phyloP scores from a whole-genome alignment of 257 asterid species.

The Solanum virginianum region DNA sequence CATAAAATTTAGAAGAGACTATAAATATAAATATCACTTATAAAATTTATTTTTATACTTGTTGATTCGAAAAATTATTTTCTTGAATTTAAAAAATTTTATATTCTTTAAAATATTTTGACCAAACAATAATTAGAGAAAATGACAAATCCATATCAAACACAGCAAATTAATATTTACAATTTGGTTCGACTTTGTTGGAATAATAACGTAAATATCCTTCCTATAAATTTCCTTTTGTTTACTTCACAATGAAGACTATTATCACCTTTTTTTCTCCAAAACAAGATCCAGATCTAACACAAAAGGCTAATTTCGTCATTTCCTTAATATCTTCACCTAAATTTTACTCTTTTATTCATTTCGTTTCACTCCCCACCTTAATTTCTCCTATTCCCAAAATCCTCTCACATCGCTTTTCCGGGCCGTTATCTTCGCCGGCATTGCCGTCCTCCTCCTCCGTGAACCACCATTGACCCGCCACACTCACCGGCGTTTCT shows the following conservation, averaged over 20 bases:
- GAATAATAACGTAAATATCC: background rate
- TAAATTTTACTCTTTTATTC: background rate
- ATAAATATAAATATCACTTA: no score
- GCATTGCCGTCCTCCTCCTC: constrained; percentile 9
- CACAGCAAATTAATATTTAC: background rate
- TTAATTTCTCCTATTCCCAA: background rate
- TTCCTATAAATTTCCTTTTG: background rate
- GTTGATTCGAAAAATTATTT: no score
- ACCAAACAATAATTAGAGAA: no score
- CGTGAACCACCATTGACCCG: background rate
- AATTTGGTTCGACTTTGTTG: background rate
- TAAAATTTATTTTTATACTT: no score
- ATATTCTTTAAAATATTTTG: no score
- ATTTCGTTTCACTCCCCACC: background rate
- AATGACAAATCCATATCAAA: background rate
- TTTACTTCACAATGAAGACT: background rate
- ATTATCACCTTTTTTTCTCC: background rate
- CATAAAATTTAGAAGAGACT: no score
- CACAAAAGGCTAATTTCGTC: background rate
- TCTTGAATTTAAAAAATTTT: no score
- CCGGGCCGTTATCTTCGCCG: background rate
- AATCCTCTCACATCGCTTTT: background rate
- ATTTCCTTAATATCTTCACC: background rate
- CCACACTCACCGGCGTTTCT: background rate
- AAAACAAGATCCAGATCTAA: background rate